Evolutionary conservation across 805 yeast species (phyloP).

Genomic region (Metschnikowia kunwiensis): DNA sequence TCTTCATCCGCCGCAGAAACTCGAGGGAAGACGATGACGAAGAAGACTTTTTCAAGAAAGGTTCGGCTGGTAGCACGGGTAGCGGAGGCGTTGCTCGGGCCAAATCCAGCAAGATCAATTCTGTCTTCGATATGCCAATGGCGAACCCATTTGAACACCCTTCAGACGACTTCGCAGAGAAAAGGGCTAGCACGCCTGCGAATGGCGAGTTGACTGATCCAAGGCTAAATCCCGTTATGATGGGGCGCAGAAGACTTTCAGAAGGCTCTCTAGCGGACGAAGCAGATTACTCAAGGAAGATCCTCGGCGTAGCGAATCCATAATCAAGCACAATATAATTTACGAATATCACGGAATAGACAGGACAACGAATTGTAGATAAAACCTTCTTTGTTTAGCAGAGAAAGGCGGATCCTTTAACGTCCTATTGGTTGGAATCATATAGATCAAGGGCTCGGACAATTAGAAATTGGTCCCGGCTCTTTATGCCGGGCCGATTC

Average conservation of each 20-base stretch:
- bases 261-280: constrained; percentile 88
- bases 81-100: constrained; percentile 15
- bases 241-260: constrained; percentile 79
- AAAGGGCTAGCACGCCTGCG: constrained; percentile 15
- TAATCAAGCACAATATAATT: constrained; percentile 5
- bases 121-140: constrained; percentile 39
- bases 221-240: constrained; percentile 68
- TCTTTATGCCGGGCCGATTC: too few relatives aligned
- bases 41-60: constrained; percentile 36
- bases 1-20: constrained; percentile 36
- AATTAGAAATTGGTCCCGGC: too few relatives aligned
- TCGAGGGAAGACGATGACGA: constrained; percentile 51
- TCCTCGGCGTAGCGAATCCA: constrained; percentile 85
- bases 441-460: too few relatives aligned
- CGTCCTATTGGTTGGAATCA: too few relatives aligned
- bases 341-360: too few relatives aligned
- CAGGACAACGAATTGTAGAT: too few relatives aligned
- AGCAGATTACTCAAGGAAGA: constrained; percentile 75
- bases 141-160: constrained; percentile 64
- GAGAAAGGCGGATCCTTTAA: too few relatives aligned
- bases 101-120: constrained; percentile 26
- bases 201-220: constrained; percentile 44
- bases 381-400: too few relatives aligned
- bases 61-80: constrained; percentile 41
- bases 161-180: constrained; percentile 42